A percentile compares a stretch with the other conserved stretches of the same genome.
These are phyloP conservation scores for Aaosphaeria pasadenensis DNA, from an alignment of 2,329 filamentous ascomycete genomes.

Conservation along the genomic window DNA sequence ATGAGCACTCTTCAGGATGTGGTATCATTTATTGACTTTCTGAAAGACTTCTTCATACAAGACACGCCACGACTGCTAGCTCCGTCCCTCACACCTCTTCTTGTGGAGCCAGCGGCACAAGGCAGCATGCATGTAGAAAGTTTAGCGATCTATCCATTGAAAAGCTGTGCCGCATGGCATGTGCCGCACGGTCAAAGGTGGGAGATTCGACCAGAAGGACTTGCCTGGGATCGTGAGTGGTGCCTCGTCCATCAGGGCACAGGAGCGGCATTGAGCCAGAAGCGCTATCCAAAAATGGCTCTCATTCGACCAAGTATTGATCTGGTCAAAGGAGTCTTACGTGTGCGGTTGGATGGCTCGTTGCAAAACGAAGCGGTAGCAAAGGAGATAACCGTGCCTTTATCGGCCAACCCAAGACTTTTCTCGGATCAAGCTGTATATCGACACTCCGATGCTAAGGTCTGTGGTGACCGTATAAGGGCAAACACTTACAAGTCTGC, in stretches of 20 bases:
- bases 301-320: slow-evolving; percentile 75
- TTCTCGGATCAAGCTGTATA: slow-evolving; percentile 44
- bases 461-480: slow-evolving; percentile 78
- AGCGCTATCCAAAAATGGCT: slow-evolving; percentile 83
- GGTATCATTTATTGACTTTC: slow-evolving; percentile 65
- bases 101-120: slow-evolving; percentile 23
- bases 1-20: slow-evolving; percentile 83
- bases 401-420: slow-evolving; percentile 65
- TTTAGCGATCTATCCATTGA: slow-evolving; percentile 78
- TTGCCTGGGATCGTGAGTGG: slow-evolving; percentile 96
- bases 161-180: slow-evolving; percentile 81
- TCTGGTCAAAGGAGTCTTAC: slow-evolving; percentile 63
- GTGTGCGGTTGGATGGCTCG: slow-evolving; percentile 53
- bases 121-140: slow-evolving; percentile 44
- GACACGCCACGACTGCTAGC: slow-evolving; percentile 7
- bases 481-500: slow-evolving; percentile 67
- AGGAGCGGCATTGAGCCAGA: slow-evolving; percentile 81
- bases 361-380: slow-evolving; percentile 27
- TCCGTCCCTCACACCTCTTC: slow-evolving; percentile 17
- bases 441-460: slow-evolving; percentile 57
- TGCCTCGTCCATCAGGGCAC: slow-evolving; percentile 87
- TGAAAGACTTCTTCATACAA: slow-evolving; percentile 50
- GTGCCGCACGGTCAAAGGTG: slow-evolving; percentile 65
- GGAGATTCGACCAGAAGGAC: slow-evolving; percentile 76
- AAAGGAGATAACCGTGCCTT: slow-evolving; percentile 48